phyloP scores from a whole-genome alignment of 495 filamentous ascomycete genomes.

The Aspergillus leporis region DNA sequence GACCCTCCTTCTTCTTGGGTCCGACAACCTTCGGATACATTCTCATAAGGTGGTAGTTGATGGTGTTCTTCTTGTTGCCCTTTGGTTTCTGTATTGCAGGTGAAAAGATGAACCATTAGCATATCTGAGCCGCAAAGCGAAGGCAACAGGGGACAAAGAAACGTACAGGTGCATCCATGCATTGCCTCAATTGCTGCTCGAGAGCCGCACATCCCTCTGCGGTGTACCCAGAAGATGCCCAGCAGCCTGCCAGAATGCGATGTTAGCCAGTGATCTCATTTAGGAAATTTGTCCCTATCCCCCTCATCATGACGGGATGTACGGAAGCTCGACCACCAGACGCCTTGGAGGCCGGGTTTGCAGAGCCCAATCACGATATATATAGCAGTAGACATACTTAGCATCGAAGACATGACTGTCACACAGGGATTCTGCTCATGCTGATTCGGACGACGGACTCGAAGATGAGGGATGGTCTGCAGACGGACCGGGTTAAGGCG shows the following conservation, averaged over 20 bases:
- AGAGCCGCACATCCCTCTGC: conserved; percentile 73
- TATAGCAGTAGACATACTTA: conserved; percentile 61
- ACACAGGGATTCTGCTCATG: conserved; percentile 76
- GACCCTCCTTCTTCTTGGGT: conserved; percentile 66
- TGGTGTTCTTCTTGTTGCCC: conserved; percentile 72
- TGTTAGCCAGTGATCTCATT: conserved; percentile 10
- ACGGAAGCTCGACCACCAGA: background rate
- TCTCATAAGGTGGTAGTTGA: conserved; percentile 92
- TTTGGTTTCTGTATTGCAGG: conserved; percentile 55
- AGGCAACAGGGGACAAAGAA: background rate
- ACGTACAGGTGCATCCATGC: conserved; percentile 85
- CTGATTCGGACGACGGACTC: conserved; percentile 79
- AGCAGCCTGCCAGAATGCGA: conserved; percentile 66
- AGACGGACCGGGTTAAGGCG: conserved; percentile 70
- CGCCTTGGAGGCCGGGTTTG: background rate
- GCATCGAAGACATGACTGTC: conserved; percentile 81
- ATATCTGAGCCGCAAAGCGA: background rate
- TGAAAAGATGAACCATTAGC: conserved; percentile 18
- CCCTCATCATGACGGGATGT: background rate
- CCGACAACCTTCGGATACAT: conserved; percentile 79
- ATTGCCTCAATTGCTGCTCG: conserved; percentile 79
- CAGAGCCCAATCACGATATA: background rate
- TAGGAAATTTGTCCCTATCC: background rate
- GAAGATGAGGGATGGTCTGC: conserved; percentile 80
- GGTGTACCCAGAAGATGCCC: conserved; percentile 83